phyloP scores from a whole-genome alignment of 306 rosid genomes.

The Castanopsis chinensis region DNA sequence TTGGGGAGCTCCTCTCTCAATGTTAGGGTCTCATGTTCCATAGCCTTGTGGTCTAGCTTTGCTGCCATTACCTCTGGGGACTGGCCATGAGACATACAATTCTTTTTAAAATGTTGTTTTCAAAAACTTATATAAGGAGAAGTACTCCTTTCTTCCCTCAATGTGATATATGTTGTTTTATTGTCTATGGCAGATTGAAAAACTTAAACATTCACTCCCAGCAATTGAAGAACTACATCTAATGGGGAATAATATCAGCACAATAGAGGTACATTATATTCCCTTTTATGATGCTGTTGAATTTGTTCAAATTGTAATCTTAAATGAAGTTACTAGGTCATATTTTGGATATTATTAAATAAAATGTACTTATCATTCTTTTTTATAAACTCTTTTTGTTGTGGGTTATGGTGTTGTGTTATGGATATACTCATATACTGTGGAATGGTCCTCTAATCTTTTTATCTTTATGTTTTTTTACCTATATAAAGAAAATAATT shows the following conservation, averaged over 20 bases:
- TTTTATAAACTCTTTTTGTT: not conserved
- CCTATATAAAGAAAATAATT: not conserved
- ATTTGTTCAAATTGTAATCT: conserved; percentile 6
- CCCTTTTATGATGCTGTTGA: conserved; percentile 15
- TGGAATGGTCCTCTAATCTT: not conserved
- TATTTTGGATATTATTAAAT: not conserved
- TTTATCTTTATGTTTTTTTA: no score
- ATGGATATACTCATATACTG: not conserved
- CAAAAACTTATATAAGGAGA: no score
- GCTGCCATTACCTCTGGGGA: no score
- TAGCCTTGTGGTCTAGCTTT: no score
- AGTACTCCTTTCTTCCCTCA: not conserved
- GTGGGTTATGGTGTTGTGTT: not conserved
- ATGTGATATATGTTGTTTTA: conserved; percentile 26
- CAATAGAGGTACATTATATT: conserved; percentile 50
- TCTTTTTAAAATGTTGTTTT: no score
- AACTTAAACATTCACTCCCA: conserved; percentile 58
- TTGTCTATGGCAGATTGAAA: conserved; percentile 64
- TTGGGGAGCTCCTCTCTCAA: no score
- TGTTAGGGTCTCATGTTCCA: no score
- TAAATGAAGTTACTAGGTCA: not conserved
- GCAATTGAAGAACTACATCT: conserved; percentile 87
- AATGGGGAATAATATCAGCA: conserved; percentile 74
- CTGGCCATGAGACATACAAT: no score
- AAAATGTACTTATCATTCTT: not conserved